Evolutionary conservation across 78 protist species (phyloP).

Genomic region (Neovahlkampfia damariscottae): DNA sequence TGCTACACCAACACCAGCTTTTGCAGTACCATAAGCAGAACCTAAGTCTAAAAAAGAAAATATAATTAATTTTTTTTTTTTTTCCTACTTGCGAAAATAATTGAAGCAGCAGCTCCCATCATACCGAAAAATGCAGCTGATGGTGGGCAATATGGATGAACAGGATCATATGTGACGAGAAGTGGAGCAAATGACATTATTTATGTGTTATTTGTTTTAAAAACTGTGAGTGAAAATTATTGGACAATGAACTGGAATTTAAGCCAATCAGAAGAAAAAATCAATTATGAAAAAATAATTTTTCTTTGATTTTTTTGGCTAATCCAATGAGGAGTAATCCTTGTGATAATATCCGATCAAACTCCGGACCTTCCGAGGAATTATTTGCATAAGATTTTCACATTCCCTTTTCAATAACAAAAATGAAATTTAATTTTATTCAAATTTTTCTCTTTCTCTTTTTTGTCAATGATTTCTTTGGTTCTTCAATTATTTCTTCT

Average conservation of each 20-base stretch:
- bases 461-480: no score
- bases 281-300: background rate
- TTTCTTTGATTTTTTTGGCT: no score
- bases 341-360: no score
- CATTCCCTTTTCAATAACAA: no score
- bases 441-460: no score
- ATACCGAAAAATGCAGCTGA: conserved; percentile 65
- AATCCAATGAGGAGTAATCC: no score
- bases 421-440: no score
- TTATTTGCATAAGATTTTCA: no score
- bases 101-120: conserved; percentile 68
- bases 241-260: no score
- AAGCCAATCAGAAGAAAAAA: background rate
- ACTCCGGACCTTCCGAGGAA: no score
- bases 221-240: background rate
- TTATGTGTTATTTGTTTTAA: background rate
- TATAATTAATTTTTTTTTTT: background rate
- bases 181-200: background rate
- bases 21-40: conserved; percentile 99
- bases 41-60: conserved; percentile 78
- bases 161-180: background rate
- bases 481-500: no score
- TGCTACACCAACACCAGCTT: conserved; percentile 91
- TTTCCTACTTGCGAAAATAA: conserved; percentile 52
- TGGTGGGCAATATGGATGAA: conserved; percentile 25